Conservation (phyloP, 164 flowering plant species). For the Vitis labrusca region DNA sequence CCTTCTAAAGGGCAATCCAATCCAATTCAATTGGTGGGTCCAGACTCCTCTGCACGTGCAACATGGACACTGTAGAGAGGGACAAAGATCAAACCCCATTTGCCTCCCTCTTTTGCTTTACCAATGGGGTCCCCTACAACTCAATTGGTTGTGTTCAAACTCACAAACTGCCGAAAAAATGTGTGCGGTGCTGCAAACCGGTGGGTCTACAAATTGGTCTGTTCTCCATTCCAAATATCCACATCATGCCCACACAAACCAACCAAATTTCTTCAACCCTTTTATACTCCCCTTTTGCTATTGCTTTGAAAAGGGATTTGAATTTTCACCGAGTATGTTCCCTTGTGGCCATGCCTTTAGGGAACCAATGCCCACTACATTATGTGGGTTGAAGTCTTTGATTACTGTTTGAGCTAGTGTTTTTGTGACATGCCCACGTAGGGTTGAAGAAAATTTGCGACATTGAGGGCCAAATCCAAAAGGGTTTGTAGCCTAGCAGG, state of each 20-base stretch:
- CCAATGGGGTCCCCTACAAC: background rate
- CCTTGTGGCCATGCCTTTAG: constrained; percentile 26
- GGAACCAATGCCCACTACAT: constrained; percentile 24
- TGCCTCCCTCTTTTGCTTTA: background rate
- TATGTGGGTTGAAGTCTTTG: constrained; percentile 2
- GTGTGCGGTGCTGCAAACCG: background rate
- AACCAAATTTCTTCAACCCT: constrained; percentile 1
- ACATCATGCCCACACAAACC: constrained; percentile 18
- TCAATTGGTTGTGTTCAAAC: background rate
- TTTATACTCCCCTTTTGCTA: background rate
- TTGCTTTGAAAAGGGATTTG: constrained; percentile 9
- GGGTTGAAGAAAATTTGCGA: background rate
- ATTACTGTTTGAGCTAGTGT: background rate
- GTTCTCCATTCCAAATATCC: constrained; percentile 21
- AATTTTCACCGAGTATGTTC: constrained; percentile 17
- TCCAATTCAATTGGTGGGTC: constrained; percentile 5
- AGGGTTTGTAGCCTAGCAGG: constrained; percentile 3
- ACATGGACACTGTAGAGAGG: constrained; percentile 1
- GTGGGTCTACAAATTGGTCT: constrained; percentile 14
- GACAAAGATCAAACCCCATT: background rate
- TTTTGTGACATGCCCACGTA: constrained; percentile 4
- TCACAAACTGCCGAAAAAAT: constrained; percentile 4
- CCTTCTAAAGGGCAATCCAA: constrained; percentile 8
- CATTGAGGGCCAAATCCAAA: constrained; percentile 16
- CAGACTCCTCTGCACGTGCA: constrained; percentile 25